Base-by-base conservation (phyloP, 2,329 filamentous ascomycete species). In the Monilinia fructicola region DNA sequence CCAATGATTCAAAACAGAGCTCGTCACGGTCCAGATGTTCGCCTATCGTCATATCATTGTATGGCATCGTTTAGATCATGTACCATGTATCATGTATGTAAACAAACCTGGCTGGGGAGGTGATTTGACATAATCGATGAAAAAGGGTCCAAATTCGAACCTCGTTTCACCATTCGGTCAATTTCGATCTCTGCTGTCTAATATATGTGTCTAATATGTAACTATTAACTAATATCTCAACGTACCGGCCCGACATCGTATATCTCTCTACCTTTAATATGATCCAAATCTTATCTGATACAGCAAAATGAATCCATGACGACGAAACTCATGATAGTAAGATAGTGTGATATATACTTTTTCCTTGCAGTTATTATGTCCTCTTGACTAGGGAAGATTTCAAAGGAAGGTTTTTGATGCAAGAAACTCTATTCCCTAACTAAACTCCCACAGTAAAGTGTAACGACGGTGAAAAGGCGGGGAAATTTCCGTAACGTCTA, bases 1-100 rank as follows among this genome's bases (percentile, higher is more conserved):
- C 35, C 52, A 35, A 40, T 12, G 38, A 40, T 40, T 40, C 38
- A 40, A 40, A 54, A 35, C 28, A 9, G 21, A 16, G 1, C 52
- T 48, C 3, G 18, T 54, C 52, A 54, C 52, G 52, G 52, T 54
- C 52, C 52, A 54, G 26, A 54, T 23, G 52, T 54, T 54, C 52
- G 52, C 16, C 28, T 54, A 54, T 54, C 28, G 52, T 21, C 14
- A 21, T 31, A 6, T 35, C 31, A 6, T 7, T 28, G 26, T 23
- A 50, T 11, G n/a, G 14, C 28, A 52, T 26, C n/a, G 23, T 7
- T 7, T 23, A 28, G 23, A 52, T 31, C 21, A 21, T 46, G 42
- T 46, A 46, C 50, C 7, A 16, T 16, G 26, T 28, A 53, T 53
- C 26, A 53, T 53, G 26, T 31, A 53, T 53, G 5, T 52, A 48